phyloP scores from a whole-genome alignment of 2,329 filamentous ascomycete genomes.

The Botrytis medusae region DNA sequence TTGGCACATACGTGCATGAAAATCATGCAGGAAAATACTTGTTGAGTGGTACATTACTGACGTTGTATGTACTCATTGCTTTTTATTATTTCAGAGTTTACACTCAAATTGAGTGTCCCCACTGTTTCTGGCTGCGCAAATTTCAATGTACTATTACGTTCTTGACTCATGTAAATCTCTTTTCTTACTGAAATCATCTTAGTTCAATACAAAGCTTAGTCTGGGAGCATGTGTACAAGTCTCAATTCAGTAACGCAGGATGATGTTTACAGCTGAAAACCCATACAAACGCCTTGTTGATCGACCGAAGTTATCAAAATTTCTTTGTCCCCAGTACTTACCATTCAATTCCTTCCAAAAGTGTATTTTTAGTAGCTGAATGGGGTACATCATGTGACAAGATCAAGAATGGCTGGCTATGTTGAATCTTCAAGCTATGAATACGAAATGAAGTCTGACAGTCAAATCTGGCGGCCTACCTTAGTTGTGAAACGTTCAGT shows the following conservation, averaged over 20 bases:
- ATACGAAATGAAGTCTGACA: neutral
- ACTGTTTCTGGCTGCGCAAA: neutral
- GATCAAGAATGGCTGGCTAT: neutral
- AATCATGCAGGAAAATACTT: neutral
- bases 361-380: neutral
- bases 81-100: neutral
- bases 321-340: neutral
- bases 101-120: neutral
- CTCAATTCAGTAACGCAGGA: too few relatives aligned
- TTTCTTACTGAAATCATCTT: neutral
- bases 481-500: neutral
- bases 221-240: too few relatives aligned
- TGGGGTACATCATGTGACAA: neutral
- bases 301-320: neutral
- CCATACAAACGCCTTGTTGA: neutral
- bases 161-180: neutral
- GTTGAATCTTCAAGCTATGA: neutral
- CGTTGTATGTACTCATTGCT: neutral
- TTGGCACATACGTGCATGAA: neutral
- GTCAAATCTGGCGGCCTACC: neutral
- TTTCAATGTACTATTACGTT: neutral
- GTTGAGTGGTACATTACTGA: neutral
- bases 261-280: neutral
- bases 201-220: neutral
- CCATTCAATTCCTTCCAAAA: neutral